phyloP scores from a whole-genome alignment of 345 rosid species.

The Populus deltoides region DNA sequence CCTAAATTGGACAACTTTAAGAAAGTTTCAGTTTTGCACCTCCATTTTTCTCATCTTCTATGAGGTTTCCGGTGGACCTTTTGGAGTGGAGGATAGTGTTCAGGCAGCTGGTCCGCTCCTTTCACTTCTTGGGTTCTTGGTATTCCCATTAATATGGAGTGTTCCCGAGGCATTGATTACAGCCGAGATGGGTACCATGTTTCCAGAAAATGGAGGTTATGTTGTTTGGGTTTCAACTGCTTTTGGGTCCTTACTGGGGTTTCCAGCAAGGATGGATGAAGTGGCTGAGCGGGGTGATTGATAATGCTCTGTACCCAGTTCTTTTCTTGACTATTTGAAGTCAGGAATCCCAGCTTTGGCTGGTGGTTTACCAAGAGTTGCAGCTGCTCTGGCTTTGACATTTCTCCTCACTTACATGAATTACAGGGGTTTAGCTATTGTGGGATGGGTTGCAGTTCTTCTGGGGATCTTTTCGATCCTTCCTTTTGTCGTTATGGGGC shows the following conservation, averaged over 20 bases:
- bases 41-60: conserved; percentile 64
- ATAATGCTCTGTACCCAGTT: conserved; percentile 71
- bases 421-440: conserved; percentile 68
- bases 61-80: conserved; percentile 78
- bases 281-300: conserved; percentile 80
- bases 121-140: conserved; percentile 62
- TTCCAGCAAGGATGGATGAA: conserved; percentile 91
- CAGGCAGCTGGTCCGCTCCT: conserved; percentile 74
- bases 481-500: conserved; percentile 67
- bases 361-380: conserved; percentile 48
- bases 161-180: conserved; percentile 75
- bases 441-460: conserved; percentile 65
- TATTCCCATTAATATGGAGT: conserved; percentile 77
- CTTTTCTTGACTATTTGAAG: conserved; percentile 64
- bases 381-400: conserved; percentile 46
- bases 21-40: conserved; percentile 64
- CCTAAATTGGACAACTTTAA: conserved; percentile 27
- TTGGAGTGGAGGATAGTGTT: conserved; percentile 74
- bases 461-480: conserved; percentile 65
- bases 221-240: conserved; percentile 79
- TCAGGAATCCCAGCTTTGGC: conserved; percentile 57
- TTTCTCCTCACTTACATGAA: conserved; percentile 54
- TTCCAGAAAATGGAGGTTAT: conserved; percentile 80
- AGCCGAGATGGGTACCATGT: conserved; percentile 85
- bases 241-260: conserved; percentile 71